phyloP scores from a whole-genome alignment of 192 early-diverging fungal genomes.

The Coemansia sp. region DNA sequence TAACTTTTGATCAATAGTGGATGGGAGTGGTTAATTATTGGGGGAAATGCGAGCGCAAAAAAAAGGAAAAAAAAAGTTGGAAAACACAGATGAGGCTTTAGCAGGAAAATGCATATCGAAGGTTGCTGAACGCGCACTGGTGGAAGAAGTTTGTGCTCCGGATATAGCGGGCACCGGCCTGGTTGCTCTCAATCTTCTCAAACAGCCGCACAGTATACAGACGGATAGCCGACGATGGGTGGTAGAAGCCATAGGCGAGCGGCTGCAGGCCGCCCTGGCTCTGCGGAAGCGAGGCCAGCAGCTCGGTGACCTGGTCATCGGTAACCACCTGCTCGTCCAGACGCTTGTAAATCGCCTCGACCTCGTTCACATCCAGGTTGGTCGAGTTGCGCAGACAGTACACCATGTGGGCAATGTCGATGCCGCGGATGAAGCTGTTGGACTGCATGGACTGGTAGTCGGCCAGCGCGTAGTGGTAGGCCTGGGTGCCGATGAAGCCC shows the following conservation, averaged over 20 bases:
- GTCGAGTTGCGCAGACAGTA: constrained; percentile 55
- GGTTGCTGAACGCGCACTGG: constrained; percentile 53
- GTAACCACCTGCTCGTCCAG: constrained; percentile 65
- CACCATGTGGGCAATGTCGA: constrained; percentile 74
- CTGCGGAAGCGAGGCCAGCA: constrained; percentile 69
- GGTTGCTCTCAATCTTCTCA: constrained; percentile 66
- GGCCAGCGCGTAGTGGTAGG: constrained; percentile 65
- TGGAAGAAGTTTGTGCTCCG: constrained; percentile 54
- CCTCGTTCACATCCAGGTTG: constrained; percentile 60
- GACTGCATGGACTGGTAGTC: constrained; percentile 62
- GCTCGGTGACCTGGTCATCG: constrained; percentile 78
- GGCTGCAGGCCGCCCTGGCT: constrained; percentile 78
- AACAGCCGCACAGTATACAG: constrained; percentile 72
- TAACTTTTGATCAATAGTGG: too few relatives aligned
- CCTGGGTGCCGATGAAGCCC: constrained; percentile 78
- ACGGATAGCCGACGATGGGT: constrained; percentile 65
- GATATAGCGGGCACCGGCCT: constrained; percentile 50
- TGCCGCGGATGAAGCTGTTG: constrained; percentile 56
- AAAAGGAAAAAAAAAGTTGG: constrained; percentile 4
- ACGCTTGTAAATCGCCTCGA: constrained; percentile 66
- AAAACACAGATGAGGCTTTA: constrained; percentile 4
- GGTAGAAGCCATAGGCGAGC: constrained; percentile 79
- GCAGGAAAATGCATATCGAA: constrained; percentile 42
- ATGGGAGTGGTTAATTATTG: too few relatives aligned
- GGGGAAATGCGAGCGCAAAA: constrained; percentile 5